Conservation (phyloP, 164 flowering plant species). For the Brasenia schreberi region DNA sequence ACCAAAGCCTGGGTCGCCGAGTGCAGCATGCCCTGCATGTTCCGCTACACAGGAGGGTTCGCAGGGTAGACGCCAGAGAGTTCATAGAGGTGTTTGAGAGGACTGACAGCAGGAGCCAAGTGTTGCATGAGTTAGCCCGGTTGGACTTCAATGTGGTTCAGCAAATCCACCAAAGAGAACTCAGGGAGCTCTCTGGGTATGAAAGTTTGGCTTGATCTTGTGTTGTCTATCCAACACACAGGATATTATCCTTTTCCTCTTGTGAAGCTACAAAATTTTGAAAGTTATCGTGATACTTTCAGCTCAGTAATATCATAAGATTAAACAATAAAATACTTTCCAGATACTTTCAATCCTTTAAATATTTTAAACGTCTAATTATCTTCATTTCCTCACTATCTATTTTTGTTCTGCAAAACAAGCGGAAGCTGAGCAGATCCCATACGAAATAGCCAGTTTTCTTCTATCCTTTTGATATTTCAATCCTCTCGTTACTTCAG, state of each 20-base stretch:
- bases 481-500: too few relatives aligned
- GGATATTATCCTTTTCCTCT: background rate
- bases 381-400: too few relatives aligned
- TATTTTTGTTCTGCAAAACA: too few relatives aligned
- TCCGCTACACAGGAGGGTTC: constrained; percentile 17
- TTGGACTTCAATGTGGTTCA: constrained; percentile 23
- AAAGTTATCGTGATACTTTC: too few relatives aligned
- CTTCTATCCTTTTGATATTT: too few relatives aligned
- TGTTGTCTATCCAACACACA: background rate
- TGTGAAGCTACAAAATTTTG: too few relatives aligned
- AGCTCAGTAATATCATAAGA: too few relatives aligned
- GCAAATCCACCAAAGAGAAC: constrained; percentile 26
- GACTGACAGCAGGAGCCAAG: constrained; percentile 5
- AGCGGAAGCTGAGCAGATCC: too few relatives aligned
- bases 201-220: background rate
- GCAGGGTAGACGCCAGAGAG: constrained; percentile 17
- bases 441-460: too few relatives aligned
- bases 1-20: background rate
- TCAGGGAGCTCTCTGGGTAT: constrained; percentile 25
- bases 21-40: constrained; percentile 17
- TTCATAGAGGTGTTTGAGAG: constrained; percentile 12
- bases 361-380: too few relatives aligned
- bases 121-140: constrained; percentile 20
- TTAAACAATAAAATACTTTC: too few relatives aligned
- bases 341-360: too few relatives aligned